Evolutionary conservation across 768 basidiomycete species (phyloP).

Genomic region (Suillus brevipes): DNA sequence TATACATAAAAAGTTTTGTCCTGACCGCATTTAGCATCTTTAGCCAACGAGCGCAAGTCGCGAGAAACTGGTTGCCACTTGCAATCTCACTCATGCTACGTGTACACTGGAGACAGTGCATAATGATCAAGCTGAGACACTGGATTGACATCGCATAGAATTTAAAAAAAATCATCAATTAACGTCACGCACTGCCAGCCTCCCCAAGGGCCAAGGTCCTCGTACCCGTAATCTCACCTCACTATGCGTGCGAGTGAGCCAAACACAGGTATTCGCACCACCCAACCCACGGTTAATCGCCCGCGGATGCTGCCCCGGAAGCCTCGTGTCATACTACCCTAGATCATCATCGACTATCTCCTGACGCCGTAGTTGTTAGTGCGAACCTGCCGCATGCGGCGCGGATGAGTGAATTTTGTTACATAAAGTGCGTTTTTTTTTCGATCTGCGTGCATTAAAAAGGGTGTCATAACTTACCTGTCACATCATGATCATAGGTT

Average conservation of each 20-base stretch:
- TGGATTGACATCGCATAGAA: background rate
- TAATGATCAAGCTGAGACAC: background rate
- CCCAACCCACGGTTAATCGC: no score
- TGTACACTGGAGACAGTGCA: background rate
- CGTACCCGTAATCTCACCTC: no score
- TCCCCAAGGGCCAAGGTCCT: no score
- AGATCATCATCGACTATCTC: background rate
- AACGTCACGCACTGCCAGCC: background rate
- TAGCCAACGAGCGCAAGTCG: no score
- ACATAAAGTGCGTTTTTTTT: background rate
- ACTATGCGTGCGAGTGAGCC: no score
- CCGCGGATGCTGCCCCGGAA: no score
- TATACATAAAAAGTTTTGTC: no score
- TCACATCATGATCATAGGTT: no score
- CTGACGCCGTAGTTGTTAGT: background rate
- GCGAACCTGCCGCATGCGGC: background rate
- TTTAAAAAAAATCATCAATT: no score
- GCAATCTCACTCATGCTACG: background rate
- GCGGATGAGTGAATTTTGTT: background rate
- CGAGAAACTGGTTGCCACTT: background rate
- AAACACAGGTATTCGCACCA: no score
- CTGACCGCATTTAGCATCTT: no score
- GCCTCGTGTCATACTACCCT: background rate
- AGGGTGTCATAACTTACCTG: no score
- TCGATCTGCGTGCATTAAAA: background rate